phyloP scores from a whole-genome alignment of 257 asterid genomes.

The Galeopsis tetrahit region DNA sequence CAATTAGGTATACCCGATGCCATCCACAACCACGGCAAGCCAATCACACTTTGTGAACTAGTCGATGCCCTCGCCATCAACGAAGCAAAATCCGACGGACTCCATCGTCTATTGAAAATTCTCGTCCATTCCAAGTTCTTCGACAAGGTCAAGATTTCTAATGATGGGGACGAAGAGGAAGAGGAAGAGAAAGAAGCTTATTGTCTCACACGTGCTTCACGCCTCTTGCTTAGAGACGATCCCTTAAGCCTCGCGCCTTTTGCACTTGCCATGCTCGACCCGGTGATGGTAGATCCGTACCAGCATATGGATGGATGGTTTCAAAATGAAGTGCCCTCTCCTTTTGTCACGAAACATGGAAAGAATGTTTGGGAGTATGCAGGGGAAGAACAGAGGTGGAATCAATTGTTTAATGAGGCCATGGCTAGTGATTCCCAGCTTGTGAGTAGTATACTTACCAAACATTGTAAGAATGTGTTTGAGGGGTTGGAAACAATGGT shows the following conservation, averaged over 20 bases:
- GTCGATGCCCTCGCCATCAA: background rate
- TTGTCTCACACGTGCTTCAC: constrained; percentile 8
- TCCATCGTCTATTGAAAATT: background rate
- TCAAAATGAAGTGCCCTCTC: background rate
- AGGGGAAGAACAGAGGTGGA: background rate
- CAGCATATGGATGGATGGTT: constrained; percentile 11
- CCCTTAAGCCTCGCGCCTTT: constrained; percentile 3
- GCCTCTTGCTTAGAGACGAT: constrained; percentile 15
- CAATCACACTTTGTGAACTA: background rate
- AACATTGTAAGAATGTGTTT: background rate
- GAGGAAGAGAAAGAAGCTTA: constrained; percentile 17
- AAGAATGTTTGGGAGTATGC: background rate
- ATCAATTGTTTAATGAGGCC: background rate
- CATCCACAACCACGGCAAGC: background rate
- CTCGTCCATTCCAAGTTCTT: background rate
- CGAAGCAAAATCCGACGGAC: background rate
- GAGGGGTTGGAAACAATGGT: constrained; percentile 3
- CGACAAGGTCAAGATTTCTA: background rate
- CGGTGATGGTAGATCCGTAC: background rate
- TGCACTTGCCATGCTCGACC: background rate
- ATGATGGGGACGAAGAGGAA: background rate
- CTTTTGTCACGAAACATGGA: background rate
- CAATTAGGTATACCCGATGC: background rate
- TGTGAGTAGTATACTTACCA: background rate
- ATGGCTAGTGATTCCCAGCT: background rate